A percentile compares a stretch with the other conserved stretches of the same genome.
Conservation (phyloP, 352 stramenopile genomes). For the Pythium sukuiense region DNA sequence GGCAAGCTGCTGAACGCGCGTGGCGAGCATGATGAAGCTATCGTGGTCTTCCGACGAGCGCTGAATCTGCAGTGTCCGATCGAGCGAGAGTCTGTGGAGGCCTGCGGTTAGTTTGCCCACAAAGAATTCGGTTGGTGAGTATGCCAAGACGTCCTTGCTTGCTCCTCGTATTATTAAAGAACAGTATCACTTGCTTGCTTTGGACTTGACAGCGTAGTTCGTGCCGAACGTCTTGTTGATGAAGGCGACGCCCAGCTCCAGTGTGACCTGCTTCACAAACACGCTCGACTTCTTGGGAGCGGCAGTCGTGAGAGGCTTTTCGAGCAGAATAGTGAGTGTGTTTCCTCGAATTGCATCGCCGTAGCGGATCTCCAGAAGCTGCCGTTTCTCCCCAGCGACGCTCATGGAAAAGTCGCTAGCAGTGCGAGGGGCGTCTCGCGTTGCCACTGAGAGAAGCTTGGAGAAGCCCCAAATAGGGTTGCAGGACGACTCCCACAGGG, state of each 20-base stretch:
- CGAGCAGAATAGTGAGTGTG: constrained; percentile 24
- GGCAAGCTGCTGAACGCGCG: constrained; percentile 63
- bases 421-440: background rate
- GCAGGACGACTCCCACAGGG: constrained; percentile 49
- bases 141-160: background rate
- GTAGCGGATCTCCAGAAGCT: constrained; percentile 26
- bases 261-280: constrained; percentile 42
- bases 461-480: constrained; percentile 52
- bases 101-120: background rate
- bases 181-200: constrained; percentile 9
- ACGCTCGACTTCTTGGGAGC: constrained; percentile 15
- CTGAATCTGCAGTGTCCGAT: constrained; percentile 56
- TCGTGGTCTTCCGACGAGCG: constrained; percentile 57
- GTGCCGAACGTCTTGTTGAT: constrained; percentile 55
- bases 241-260: constrained; percentile 44
- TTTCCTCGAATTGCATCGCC: constrained; percentile 37
- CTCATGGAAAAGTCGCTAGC: constrained; percentile 32
- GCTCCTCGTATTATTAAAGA: background rate
- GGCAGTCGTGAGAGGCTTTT: constrained; percentile 9
- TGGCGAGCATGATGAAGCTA: constrained; percentile 70
- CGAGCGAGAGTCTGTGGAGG: constrained; percentile 10
- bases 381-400: constrained; percentile 11
- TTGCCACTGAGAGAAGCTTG: constrained; percentile 29
- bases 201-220: constrained; percentile 28
- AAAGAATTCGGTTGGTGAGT: background rate